Base-by-base conservation (phyloP, 352 stramenopile genomes). In the Achlya hypogyna region DNA sequence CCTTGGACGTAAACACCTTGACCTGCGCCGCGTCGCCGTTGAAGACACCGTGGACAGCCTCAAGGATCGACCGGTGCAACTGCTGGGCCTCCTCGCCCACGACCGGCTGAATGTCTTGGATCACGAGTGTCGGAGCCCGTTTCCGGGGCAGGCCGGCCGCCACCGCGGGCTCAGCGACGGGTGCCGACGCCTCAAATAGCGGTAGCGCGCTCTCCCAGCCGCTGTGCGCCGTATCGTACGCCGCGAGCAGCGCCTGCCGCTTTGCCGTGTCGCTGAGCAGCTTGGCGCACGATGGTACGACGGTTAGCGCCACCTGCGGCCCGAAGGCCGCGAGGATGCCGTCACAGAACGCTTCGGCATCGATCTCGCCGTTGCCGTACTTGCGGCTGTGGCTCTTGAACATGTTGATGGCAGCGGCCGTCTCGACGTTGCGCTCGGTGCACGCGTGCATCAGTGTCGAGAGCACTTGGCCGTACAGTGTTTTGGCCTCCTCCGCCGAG, bases 1-100 rank as follows among this genome's bases (percentile, higher is more conserved):
- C 84, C 53, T 90, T 88, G 34, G 78, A 84, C 31, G 84, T 93
- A 56, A 94, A 94, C 29, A 77, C 75, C 65, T 94, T 93, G 81
- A 94, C 91, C 66, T 89, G 88, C 76, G 89, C 89, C 16, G 77
- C 25, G 58, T 94, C 86, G 20, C 84, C 84, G 47, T 74, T 59
- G 53, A 94, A 91, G 10, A 84, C 81, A 14, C 81, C 71, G 34
- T 90, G 71, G 1, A 94, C 84, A 0, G 81, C 77, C 62, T 94
- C 84, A 35, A 94, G 63, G 49, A 94, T 93, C 20, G 86, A 91
- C 59, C 87, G 88, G 69, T 94, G 86, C 22, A 94, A 73, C 52
- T 92, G 72, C 45, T 86, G 78, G 0, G 86, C 86, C 22, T 86
- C 86, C 69, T 94, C 86, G 18, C 86, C 86, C 20, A 93, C 80